phyloP scores from a whole-genome alignment of 1,139 yeast species.

The Candida sp. region DNA sequence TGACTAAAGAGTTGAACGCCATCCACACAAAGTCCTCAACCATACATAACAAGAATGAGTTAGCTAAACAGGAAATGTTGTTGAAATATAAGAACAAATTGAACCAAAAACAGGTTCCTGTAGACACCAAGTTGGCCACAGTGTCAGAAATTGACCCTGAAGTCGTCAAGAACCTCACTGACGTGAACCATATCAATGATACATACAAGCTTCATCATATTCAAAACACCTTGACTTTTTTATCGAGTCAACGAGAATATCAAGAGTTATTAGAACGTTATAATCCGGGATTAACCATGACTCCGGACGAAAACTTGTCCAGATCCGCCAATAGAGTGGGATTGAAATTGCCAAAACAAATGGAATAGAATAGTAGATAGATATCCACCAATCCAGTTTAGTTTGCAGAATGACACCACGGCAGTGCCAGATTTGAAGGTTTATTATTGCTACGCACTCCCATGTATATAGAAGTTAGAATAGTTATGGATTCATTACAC shows the following conservation, averaged over 20 bases:
- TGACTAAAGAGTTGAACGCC: slow-evolving; percentile 43
- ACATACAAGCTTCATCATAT: slow-evolving; percentile 24
- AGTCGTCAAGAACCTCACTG: slow-evolving; percentile 21
- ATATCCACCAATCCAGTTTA: too few relatives aligned
- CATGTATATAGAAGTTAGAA: too few relatives aligned
- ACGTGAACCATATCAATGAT: slow-evolving; percentile 9
- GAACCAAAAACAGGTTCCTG: slow-evolving; percentile 6
- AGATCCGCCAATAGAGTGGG: slow-evolving; percentile 88
- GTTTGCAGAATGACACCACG: too few relatives aligned
- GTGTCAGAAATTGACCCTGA: slow-evolving; percentile 17
- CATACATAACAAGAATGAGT: slow-evolving; percentile 41
- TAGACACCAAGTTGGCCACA: slow-evolving; percentile 22
- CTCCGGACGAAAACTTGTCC: slow-evolving; percentile 73
- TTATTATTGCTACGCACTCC: too few relatives aligned
- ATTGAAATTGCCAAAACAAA: slow-evolving; percentile 33
- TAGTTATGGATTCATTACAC: too few relatives aligned
- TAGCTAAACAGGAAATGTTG: slow-evolving; percentile 49
- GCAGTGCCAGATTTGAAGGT: too few relatives aligned
- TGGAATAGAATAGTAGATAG: not conserved
- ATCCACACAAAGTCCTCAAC: slow-evolving; percentile 41
- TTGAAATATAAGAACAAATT: slow-evolving; percentile 35
- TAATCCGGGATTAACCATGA: slow-evolving; percentile 78
- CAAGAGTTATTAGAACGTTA: slow-evolving; percentile 79
- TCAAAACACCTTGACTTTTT: slow-evolving; percentile 49
- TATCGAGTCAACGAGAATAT: slow-evolving; percentile 73